Evolutionary conservation across 768 basidiomycete species (phyloP), one percentile per base, ranked within the genome.

Genomic region (Gautieria morchelliformis): DNA sequence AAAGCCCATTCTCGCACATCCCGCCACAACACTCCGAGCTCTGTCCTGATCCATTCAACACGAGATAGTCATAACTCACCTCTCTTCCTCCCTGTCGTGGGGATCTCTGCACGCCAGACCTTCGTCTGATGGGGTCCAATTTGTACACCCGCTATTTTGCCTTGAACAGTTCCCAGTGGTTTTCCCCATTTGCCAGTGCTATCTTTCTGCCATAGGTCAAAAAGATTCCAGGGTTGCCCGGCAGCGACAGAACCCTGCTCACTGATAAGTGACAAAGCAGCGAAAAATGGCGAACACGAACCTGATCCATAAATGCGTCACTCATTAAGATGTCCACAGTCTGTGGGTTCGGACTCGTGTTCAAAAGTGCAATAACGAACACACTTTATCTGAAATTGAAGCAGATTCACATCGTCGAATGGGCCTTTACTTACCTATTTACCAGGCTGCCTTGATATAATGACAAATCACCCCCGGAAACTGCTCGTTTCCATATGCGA

Each of bases 291-390:
- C 8, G 5, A 22, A 12, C 15, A 46, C 66, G n/a, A 32, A 69
- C 69, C 59, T 67, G 63, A 52, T 74, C 69, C 48, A 64, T 63
- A 59, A 72, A 72, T 46, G 70, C 67, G 56, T 74, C 71, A 5
- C 56, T 54, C 42, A 72, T 63, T 14, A 63, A 55, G 35, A 72
- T 58, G 39, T 64, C 59, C 10, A 68, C 65, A 1, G 64, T 68
- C 56, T 71, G 67, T 10, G 63, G 58, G 14, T 64, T 57, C 0
- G 68, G 65, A 1, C 68, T 66, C 4, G 71, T 70, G 61, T 73
- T 74, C 44, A 72, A 53, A 4, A 74, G 61, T 11, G 71, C 71
- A 30, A 71, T 63, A 32, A 71, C 70, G 46, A 68, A 69, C 41
- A 59, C 49, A 9, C 35, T 37, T 56, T 67, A 67, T 35, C 2